A percentile compares a stretch with the other conserved stretches of the same genome.
Evolutionary conservation across 306 rosid species (phyloP).

Genomic region (Cercis canadensis): DNA sequence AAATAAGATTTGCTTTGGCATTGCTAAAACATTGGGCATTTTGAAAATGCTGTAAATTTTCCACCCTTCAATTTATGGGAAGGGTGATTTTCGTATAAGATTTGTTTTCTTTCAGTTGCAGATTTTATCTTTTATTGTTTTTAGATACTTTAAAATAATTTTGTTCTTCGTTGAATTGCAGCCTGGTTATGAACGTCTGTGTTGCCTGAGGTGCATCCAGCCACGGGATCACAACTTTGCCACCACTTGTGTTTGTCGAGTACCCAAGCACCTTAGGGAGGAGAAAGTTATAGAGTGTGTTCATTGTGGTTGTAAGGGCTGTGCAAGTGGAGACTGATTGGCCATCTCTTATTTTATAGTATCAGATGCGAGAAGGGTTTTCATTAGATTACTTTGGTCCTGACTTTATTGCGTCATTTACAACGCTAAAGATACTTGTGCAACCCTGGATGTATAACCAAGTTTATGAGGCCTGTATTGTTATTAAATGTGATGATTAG

Average conservation of each 20-base stretch:
- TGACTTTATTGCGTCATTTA: too few species aligned
- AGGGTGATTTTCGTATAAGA: not conserved
- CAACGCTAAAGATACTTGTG: too few species aligned
- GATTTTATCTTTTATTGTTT: not conserved
- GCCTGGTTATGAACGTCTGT: slow-evolving; percentile 92
- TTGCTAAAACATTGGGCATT: not conserved
- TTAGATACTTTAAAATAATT: slow-evolving; percentile 2
- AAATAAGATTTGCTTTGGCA: not conserved
- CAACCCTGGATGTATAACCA: too few species aligned
- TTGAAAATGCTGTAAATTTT: not conserved
- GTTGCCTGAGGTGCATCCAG: slow-evolving; percentile 91
- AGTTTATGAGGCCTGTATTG: too few species aligned
- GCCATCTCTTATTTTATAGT: not conserved
- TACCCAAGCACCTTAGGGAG: slow-evolving; percentile 87
- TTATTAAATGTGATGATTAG: too few species aligned
- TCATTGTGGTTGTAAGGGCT: slow-evolving; percentile 88
- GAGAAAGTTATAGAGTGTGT: slow-evolving; percentile 90
- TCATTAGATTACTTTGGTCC: too few species aligned
- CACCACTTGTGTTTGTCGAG: slow-evolving; percentile 89
- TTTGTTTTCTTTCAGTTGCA: not conserved
- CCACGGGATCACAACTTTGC: slow-evolving; percentile 92
- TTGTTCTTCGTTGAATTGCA: slow-evolving; percentile 42
- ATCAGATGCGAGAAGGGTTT: too few species aligned
- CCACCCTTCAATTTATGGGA: too few species aligned
- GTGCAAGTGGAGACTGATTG: slow-evolving; percentile 85